These are phyloP conservation scores for Periconia sp. DNA, from an alignment of 2,329 filamentous ascomycete species.

Conservation along the genomic window DNA sequence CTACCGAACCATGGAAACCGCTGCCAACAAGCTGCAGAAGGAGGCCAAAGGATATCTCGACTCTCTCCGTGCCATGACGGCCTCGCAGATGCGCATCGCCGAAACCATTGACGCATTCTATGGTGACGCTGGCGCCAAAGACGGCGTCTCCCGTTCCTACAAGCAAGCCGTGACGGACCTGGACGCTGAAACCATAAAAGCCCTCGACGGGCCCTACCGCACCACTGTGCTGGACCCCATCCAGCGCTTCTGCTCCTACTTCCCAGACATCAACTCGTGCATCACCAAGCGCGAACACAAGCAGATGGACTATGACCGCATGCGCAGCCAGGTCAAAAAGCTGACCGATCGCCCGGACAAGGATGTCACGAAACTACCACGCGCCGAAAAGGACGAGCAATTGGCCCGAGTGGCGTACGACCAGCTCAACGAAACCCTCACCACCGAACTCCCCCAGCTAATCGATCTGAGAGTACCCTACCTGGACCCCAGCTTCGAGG, in stretches of 20 bases:
- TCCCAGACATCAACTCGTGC: constrained; percentile 98
- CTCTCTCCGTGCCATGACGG: constrained; percentile 96
- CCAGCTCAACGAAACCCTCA: constrained; percentile 94
- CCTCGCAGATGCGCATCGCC: constrained; percentile 98
- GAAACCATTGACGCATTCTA: constrained; percentile 99
- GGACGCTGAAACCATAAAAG: constrained; percentile 97
- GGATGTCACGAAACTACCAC: constrained; percentile 92
- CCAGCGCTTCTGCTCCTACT: constrained; percentile 94
- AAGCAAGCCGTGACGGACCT: constrained; percentile 98
- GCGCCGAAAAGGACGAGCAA: constrained; percentile 93
- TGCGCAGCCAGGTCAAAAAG: constrained; percentile 95
- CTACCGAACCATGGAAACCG: constrained; percentile 96
- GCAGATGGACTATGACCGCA: constrained; percentile 94
- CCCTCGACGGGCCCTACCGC: constrained; percentile 91
- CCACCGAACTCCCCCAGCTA: constrained; percentile 87
- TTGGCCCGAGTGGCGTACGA: constrained; percentile 94
- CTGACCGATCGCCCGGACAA: constrained; percentile 98
- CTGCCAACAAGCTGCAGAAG: constrained; percentile 88
- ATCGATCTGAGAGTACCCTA: constrained; percentile 97
- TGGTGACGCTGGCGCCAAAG: constrained; percentile 89
- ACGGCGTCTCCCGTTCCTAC: constrained; percentile 94
- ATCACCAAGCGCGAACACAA: constrained; percentile 99
- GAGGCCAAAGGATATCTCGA: constrained; percentile 98
- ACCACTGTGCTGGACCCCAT: constrained; percentile 96
- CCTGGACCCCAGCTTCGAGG: constrained; percentile 94